Evolutionary conservation across 75 land plant species (phyloP), one percentile per base, ranked within the genome.

Genomic region (Ceratopteris richardii): DNA sequence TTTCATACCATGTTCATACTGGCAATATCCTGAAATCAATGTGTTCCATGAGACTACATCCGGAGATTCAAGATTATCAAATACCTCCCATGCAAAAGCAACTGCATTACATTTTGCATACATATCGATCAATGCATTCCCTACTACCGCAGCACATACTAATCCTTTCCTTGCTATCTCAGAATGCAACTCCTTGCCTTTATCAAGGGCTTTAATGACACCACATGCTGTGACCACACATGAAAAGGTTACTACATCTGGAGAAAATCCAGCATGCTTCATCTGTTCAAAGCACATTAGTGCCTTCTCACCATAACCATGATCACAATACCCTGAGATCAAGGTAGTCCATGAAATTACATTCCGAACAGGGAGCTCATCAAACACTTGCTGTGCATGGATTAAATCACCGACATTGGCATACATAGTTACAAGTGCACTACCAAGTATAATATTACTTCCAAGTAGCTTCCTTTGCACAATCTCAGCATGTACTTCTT

Each of bases 71-170:
- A 80, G 69, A 23, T 19, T 56, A 18, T 55, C 56, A 36, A 75
- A 75, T 0, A 75, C 58, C 2, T 46, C 40, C 42, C 17, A 20
- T 20, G 82, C 78, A 53, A 61, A 29, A 0, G 54, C 29, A 51
- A 75, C 43, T 12, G 29, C n/a, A 3, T 70, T 69, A 55, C 21
- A 66, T 63, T 75, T 57, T 0, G 6, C 70, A 75, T 75, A 80
- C 82, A 80, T 74, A 31, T 67, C 74, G 7, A 80, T 60, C n/a
- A 80, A 61, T 41, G 78, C 54, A 11, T 69, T 80, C 22, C 62
- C 64, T 0, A 58, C 58, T 40, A 64, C 66, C 40, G 70, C 19
- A 12, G 13, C 74, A 63, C 58, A 58, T 2, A n/a, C 0, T 27
- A 69, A 1, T 40, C 44, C 46, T 18, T 51, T 51, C 21, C 77